These are phyloP conservation scores for Coemansia furcata DNA, from an alignment of 192 early-diverging fungal species.

Conservation along the genomic window DNA sequence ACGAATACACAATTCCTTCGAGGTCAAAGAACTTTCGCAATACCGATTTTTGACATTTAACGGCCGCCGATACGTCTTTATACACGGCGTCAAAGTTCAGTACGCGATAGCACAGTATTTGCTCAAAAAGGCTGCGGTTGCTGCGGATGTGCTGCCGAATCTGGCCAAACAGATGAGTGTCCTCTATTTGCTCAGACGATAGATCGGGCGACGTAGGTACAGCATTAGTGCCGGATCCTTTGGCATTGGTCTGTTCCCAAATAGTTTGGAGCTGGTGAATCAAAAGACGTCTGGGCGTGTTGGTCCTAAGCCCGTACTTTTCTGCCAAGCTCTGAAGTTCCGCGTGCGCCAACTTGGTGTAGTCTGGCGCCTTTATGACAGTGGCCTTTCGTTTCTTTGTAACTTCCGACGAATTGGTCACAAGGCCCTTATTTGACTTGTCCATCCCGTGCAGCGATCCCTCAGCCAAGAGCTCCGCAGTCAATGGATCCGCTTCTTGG, in stretches of 20 bases:
- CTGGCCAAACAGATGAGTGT: background rate
- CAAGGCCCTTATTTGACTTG: background rate
- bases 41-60: slow-evolving; percentile 18
- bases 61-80: background rate
- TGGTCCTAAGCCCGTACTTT: slow-evolving; percentile 13
- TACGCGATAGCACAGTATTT: slow-evolving; percentile 29
- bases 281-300: slow-evolving; percentile 18
- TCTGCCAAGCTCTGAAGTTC: slow-evolving; percentile 11
- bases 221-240: background rate
- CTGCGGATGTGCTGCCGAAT: slow-evolving; percentile 22
- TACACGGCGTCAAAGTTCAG: slow-evolving; percentile 26
- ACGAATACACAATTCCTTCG: slow-evolving; percentile 29
- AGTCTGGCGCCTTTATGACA: slow-evolving; percentile 5
- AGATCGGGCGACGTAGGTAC: background rate
- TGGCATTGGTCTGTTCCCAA: slow-evolving; percentile 13
- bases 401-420: background rate
- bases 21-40: slow-evolving; percentile 29
- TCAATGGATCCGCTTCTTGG: background rate
- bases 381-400: background rate
- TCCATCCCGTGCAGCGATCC: background rate
- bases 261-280: slow-evolving; percentile 21
- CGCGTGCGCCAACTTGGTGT: slow-evolving; percentile 2
- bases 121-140: slow-evolving; percentile 11
- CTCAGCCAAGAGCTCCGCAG: background rate
- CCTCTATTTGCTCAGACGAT: background rate